Base-by-base conservation (phyloP, 202 grass and related monocot species). In the Saccharum hybrid region DNA sequence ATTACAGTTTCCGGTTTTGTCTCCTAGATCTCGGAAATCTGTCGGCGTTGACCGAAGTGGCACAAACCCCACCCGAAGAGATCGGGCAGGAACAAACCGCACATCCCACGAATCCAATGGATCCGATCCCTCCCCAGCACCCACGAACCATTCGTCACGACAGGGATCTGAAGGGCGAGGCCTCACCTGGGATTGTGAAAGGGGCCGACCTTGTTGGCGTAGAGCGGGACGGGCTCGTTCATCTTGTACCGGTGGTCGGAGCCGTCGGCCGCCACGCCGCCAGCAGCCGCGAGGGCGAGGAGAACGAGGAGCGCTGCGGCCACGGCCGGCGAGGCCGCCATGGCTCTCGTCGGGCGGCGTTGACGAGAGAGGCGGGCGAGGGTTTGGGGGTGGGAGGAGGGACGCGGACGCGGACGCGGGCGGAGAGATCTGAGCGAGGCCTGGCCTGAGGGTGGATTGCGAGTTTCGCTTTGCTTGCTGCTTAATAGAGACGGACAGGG, bases 141-240 rank as follows among this genome's bases (percentile, higher is more conserved):
- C 40, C 1, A 63, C 11, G 14, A 64, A 74, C 57, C 30, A 36
- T 52, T 37, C 11, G 56, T 26, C 37, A 16, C 11, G 26, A 28
- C 2, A 26, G 71, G 71, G 81, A 91, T 86, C 83, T 82, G 65
- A 56, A 61, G 23, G 69, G 0, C 12, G 21, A 23, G 72, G 67
- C 72, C 92, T 91, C 79, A 97, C 95, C 92, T 97, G 79, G 95
- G 95, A 74, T 97, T 97, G 79, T 97, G 95, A 69, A 97, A 97
- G 48, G 95, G 95, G 1, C 95, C 92, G 85, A 97, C 92, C 85
- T 97, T 97, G 85, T 97, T 97, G 67, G 92, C 90, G 83, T 97
- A 97, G 70, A 94, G 86, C 71, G 92, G 95, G 73, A 94, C 95
- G 49, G 87, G 31, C 42, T 97, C 95, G 30, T 74, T 61, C 6